Base-by-base conservation (phyloP, 2,329 filamentous ascomycete species). In the Aspergillus sp. region DNA sequence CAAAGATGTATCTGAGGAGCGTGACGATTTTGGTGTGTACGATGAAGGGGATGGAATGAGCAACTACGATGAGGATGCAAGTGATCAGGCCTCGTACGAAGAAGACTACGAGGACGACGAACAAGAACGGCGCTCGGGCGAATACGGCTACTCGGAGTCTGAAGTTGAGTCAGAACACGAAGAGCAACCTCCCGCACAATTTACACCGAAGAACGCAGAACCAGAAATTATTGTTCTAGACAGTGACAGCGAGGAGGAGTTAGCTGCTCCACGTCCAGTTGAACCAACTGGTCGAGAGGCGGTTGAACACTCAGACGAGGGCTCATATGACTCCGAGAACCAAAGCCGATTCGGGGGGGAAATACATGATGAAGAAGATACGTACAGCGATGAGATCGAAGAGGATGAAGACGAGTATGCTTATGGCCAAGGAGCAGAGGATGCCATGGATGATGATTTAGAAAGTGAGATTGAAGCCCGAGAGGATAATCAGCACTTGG, bases 231-330 rank as follows among this genome's bases (percentile, higher is more conserved):
- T 78, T 51, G 71, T 77, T 24, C 45, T 78, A 13, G 75, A 77
- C 56, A 77, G 74, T 57, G 75, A 77, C 55, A 77, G 74, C 54
- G 74, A 77, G 30, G 72, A 75, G 51, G 75, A 77, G 51, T 61
- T 63, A 44, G 50, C 57, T 11, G 15, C 57, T 45, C 40, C 40
- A 19, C 56, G n/a, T 2, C n/a, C 41, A 5, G 33, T 7, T 27
- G 41, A 37, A 27, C 15, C 49, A 6, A 7, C 17, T 17, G 42
- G 24, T 24, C 27, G 15, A 17, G 46, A 60, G 17, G n/a, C 42
- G 11, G 52, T 56, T 39, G 45, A 48, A 49, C 17, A n/a, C 0
- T 54, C 45, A 24, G 42, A 58, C 22, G 58, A 58, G 20, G 42
- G 13, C 19, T 62, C 52, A 5, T 44, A 47, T 34, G 39, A 34